Percentiles rank a stretch among this genome's conserved stretches.
Evolutionary conservation across 768 basidiomycete species (phyloP).

Genomic region (Boletus rubescentipes): DNA sequence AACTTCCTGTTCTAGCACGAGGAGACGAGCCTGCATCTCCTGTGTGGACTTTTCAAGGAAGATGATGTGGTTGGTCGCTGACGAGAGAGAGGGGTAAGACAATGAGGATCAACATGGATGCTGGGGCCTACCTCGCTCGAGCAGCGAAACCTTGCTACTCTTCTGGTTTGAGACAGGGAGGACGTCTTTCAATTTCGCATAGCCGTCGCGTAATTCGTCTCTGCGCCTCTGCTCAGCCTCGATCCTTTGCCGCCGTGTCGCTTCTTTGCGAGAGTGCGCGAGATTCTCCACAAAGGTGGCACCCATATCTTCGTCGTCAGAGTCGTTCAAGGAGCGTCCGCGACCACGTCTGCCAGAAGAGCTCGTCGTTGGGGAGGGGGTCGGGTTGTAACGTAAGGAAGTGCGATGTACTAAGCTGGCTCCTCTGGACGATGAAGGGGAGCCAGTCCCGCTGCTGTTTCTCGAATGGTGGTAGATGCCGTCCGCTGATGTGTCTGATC

Average conservation of each 20-base stretch:
- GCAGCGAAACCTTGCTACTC: slow-evolving; percentile 84
- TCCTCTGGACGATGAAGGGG: slow-evolving; percentile 74
- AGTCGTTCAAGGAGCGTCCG: slow-evolving; percentile 69
- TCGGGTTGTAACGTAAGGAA: slow-evolving; percentile 71
- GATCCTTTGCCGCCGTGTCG: slow-evolving; percentile 78
- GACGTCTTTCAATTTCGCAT: slow-evolving; percentile 84
- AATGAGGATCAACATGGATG: slow-evolving; percentile 1
- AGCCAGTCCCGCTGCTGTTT: slow-evolving; percentile 72
- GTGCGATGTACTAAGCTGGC: slow-evolving; percentile 75
- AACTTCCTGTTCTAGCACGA: slow-evolving; percentile 66
- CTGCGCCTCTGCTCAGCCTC: slow-evolving; percentile 89
- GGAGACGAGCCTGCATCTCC: slow-evolving; percentile 67
- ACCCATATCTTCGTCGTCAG: slow-evolving; percentile 76
- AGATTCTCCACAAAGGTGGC: slow-evolving; percentile 66
- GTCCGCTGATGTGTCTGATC: slow-evolving; percentile 87
- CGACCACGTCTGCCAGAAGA: slow-evolving; percentile 67
- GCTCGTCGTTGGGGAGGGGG: slow-evolving; percentile 73
- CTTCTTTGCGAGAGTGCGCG: slow-evolving; percentile 79
- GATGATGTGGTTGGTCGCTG: slow-evolving; percentile 80
- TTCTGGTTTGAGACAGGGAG: slow-evolving; percentile 88
- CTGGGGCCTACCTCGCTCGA: slow-evolving; percentile 82
- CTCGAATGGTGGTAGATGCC: slow-evolving; percentile 73
- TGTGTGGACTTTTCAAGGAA: slow-evolving; percentile 71
- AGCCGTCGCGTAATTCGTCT: slow-evolving; percentile 88
- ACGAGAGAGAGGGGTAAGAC: slow-evolving; percentile 14